Conservation (phyloP, 768 basidiomycete species). For the Suillus plorans region DNA sequence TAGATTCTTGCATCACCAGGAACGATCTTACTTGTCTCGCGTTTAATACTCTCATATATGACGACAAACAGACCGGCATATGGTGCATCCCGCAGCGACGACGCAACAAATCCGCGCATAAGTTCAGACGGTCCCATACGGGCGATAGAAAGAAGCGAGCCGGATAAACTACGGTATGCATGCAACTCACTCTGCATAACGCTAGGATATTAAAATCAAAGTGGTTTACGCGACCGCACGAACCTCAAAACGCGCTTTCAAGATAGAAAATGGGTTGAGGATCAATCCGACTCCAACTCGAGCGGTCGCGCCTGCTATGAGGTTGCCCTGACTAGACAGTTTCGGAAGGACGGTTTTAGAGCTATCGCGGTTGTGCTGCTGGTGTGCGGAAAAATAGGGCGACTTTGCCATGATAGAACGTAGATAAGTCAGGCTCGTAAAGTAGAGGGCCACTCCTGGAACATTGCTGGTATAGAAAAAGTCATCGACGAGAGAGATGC, state of each 20-base stretch:
- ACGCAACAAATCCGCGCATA: slow-evolving; percentile 83
- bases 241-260: slow-evolving; percentile 93
- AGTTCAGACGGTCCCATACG: slow-evolving; percentile 79
- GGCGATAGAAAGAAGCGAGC: slow-evolving; percentile 57
- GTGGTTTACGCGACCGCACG: slow-evolving; percentile 15
- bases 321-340: slow-evolving; percentile 76
- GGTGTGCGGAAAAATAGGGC: slow-evolving; percentile 57
- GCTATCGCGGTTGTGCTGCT: slow-evolving; percentile 16
- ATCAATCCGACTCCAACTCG: slow-evolving; percentile 80
- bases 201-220: slow-evolving; percentile 3
- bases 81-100: slow-evolving; percentile 91
- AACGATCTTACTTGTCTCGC: slow-evolving; percentile 55
- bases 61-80: slow-evolving; percentile 90
- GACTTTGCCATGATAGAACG: slow-evolving; percentile 74
- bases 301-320: slow-evolving; percentile 81
- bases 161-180: slow-evolving; percentile 59
- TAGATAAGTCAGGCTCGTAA: slow-evolving; percentile 81
- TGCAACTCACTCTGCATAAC: slow-evolving; percentile 72
- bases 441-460: slow-evolving; percentile 91
- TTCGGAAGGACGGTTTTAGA: slow-evolving; percentile 61
- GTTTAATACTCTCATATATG: slow-evolving; percentile 85
- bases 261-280: slow-evolving; percentile 85
- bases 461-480: slow-evolving; percentile 61
- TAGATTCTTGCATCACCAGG: slow-evolving; percentile 10
- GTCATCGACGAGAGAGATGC: not conserved